phyloP scores from a whole-genome alignment of 176 grass and related monocot species.

The Bromus sterilis region DNA sequence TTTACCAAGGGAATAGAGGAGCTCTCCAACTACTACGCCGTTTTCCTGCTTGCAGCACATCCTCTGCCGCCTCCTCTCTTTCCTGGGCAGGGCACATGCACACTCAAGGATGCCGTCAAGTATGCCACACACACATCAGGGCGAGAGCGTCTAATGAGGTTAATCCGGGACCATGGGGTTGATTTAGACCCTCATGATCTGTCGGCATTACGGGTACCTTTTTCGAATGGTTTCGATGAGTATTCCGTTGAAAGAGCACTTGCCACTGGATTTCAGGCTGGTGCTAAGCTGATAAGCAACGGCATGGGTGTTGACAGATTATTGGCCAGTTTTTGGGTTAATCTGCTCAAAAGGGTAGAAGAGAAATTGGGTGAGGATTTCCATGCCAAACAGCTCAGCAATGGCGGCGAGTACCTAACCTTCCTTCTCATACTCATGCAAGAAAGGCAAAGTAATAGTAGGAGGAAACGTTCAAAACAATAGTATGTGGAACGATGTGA shows the following conservation, averaged over 20 bases:
- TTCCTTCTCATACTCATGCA: neutral
- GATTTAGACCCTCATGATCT: too few relatives aligned
- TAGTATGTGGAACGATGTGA: too few relatives aligned
- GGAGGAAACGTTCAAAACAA: too few relatives aligned
- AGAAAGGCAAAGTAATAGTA: too few relatives aligned
- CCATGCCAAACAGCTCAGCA: neutral
- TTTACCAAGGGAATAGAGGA: neutral
- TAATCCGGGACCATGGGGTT: too few relatives aligned
- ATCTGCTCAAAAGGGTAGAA: neutral
- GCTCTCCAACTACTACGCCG: neutral
- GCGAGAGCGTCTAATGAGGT: too few relatives aligned
- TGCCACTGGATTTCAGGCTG: neutral
- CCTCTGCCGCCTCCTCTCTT: too few relatives aligned
- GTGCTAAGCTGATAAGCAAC: neutral
- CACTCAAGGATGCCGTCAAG: neutral
- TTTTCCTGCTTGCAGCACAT: neutral
- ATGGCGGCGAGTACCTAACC: neutral
- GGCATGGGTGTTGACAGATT: neutral
- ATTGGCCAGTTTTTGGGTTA: neutral
- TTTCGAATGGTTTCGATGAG: too few relatives aligned
- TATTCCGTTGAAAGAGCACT: neutral
- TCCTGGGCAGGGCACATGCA: too few relatives aligned
- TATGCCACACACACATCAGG: too few relatives aligned
- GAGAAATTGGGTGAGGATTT: neutral
- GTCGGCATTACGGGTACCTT: too few relatives aligned